Percentiles rank a stretch among this genome's conserved stretches.
Conservation (phyloP, 2,329 filamentous ascomycete genomes). For the Diaporthe citri region DNA sequence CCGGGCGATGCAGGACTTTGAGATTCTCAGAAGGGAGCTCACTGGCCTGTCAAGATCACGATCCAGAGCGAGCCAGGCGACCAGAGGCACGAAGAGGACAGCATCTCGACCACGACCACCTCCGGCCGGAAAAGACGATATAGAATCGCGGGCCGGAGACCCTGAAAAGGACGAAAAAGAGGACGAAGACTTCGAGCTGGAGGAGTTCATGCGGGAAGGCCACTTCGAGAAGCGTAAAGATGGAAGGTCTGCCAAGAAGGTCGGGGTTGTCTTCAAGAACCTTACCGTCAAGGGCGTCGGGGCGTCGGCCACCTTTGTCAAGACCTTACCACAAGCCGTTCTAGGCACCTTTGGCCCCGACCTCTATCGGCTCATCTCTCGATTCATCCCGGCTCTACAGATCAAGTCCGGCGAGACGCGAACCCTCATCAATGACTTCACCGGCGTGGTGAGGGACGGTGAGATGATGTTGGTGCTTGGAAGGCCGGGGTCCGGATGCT, state of each 20-base stretch:
- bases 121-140: background rate
- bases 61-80: slow-evolving; percentile 31
- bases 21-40: slow-evolving; percentile 28
- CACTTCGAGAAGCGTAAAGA: slow-evolving; percentile 80
- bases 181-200: slow-evolving; percentile 74
- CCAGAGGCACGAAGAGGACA: slow-evolving; percentile 7
- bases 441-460: slow-evolving; percentile 66
- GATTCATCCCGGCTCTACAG: slow-evolving; percentile 51
- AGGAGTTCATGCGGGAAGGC: slow-evolving; percentile 78
- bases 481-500: slow-evolving; percentile 69
- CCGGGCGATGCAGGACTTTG: slow-evolving; percentile 29
- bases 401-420: slow-evolving; percentile 30
- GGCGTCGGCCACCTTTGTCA: slow-evolving; percentile 75
- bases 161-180: slow-evolving; percentile 55
- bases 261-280: slow-evolving; percentile 82
- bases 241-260: slow-evolving; percentile 78
- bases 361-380: slow-evolving; percentile 72
- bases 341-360: slow-evolving; percentile 86
- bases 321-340: slow-evolving; percentile 80
- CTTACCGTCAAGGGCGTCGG: slow-evolving; percentile 80
- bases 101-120: slow-evolving; percentile 14
- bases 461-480: slow-evolving; percentile 71
- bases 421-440: slow-evolving; percentile 63
- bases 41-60: slow-evolving; percentile 10
- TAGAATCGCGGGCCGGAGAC: slow-evolving; percentile 29